Base-by-base conservation (phyloP, 1,284 basidiomycete genomes). In the Pterulicium gracile region DNA sequence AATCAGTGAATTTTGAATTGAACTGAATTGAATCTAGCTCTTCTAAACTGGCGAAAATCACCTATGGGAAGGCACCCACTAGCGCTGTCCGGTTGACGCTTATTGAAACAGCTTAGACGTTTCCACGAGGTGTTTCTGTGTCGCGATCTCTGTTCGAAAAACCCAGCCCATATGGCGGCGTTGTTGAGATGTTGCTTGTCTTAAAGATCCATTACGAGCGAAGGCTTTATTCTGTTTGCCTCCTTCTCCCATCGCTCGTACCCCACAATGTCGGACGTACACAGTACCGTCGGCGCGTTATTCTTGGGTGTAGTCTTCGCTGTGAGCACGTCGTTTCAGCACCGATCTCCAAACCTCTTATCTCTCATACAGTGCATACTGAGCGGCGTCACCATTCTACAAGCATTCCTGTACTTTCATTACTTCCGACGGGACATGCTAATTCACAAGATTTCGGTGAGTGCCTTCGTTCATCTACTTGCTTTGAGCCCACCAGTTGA, bases 381-480 rank as follows among this genome's bases (percentile, higher is more conserved):
- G 13, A 69, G 61, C 41, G 69, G 69, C 10, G 57, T 68, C 45
- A 69, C 63, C 3, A 61, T 58, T 14, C 55, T 68, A 3, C 68
- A 70, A 46, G 54, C 58, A 3, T 67, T 63, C 46, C 58, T 60
- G 53, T 71, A 69, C 48, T 71, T 63, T 47, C 64, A 68, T 40
- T 54, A 61, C n/a, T 71, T 59, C 52, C 53, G 53, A 4, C 55
- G 56, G 7, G 69, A 71, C 51, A 58, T 61, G 1, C 42, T 50
- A 3, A 49, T 69, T 13, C 63, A 69, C 51, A 68, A 64, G 52
- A 51, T 46, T 42, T 55, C 65, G 15, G 67, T 68, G 44, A 51
- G 64, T 54, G 2, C n/a, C 4, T 17, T n/a, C 42, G n/a, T 4
- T 23, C 15, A 10, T 34, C 15, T 10, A 15, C 10, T 15, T 10